Base-by-base conservation (phyloP, 192 early-diverging fungal species). In the Backusella westeae region DNA sequence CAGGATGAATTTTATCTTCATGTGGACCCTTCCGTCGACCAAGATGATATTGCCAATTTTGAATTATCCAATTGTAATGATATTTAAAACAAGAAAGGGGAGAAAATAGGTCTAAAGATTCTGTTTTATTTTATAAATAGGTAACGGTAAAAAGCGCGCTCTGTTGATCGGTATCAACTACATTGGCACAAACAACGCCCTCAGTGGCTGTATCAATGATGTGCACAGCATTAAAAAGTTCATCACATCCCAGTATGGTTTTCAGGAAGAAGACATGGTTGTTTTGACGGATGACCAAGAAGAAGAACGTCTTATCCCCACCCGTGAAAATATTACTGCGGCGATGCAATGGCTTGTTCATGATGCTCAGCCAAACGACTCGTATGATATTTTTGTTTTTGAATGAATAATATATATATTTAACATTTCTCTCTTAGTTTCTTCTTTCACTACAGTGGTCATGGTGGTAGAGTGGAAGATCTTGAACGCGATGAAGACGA, bases 121-220 rank as follows among this genome's bases (percentile, higher is more conserved):
- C 7, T 53, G 21, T 1, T 74, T 74, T 17, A 2, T 14, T 66
- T 1, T 8, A 26, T 69, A 38, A 49, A 23, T 52, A 82, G 81
- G 81, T 69, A 72, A 80, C 42, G 93, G 93, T 19, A 86, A 91
- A 66, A 93, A 94, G 79, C 87, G 90, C 17, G 96, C 95, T 7
- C 83, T 98, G 29, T 87, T 98, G 53, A 93, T 98, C 72, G 97
- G 97, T 26, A 95, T 97, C 83, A 98, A 98, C 78, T 98, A 98
- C 82, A 84, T 86, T 52, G 85, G 88, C 36, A 85, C 88, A 53
- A 81, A 82, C 69, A 84, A 85, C 66, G 82, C 89, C 75, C 89
- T 95, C 32, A 80, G 75, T 63, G 86, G 94, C 8, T 95, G 94
- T 81, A 91, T 94, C 82, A 94, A 94, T 72, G 94, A 95, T 80